These are phyloP conservation scores for Euclidium syriacum DNA, from an alignment of 345 rosid species.

Conservation along the genomic window DNA sequence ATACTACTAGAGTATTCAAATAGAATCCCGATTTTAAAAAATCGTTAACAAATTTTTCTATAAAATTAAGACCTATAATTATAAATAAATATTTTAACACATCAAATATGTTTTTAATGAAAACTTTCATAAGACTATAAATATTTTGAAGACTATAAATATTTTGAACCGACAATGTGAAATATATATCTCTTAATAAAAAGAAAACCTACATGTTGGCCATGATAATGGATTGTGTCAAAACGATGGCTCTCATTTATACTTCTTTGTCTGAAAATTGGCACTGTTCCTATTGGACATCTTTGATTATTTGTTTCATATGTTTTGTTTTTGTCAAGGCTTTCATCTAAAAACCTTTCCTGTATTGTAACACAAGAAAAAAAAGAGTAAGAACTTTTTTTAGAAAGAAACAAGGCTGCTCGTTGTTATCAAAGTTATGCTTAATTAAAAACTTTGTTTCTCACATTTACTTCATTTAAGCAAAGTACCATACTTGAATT, in stretches of 20 bases:
- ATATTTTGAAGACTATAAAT: too few relatives aligned
- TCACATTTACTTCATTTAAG: not conserved
- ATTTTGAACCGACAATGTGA: too few relatives aligned
- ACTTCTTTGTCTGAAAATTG: conserved; percentile 1
- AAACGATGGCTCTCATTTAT: not conserved
- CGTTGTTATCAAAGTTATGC: too few relatives aligned
- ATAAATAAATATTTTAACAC: too few relatives aligned
- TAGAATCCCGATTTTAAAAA: too few relatives aligned
- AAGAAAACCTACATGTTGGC: conserved; percentile 10
- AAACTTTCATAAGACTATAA: too few relatives aligned
- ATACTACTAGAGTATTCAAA: too few relatives aligned
- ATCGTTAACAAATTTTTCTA: too few relatives aligned
- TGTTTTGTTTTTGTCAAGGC: not conserved
- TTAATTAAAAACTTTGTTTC: not conserved
- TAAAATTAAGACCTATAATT: too few relatives aligned
- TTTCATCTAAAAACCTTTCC: not conserved
- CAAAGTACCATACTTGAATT: conserved; percentile 3
- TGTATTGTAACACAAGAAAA: not conserved
- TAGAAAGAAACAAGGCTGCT: too few relatives aligned
- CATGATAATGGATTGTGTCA: not conserved
- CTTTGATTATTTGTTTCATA: not conserved
- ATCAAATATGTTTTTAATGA: too few relatives aligned
- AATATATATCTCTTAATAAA: too few relatives aligned
- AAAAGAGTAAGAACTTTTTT: not conserved
- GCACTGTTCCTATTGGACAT: conserved; percentile 21